Evolutionary conservation across 768 basidiomycete species (phyloP), one percentile per base, ranked within the genome.

Genomic region (Rhizopogon vulgaris): DNA sequence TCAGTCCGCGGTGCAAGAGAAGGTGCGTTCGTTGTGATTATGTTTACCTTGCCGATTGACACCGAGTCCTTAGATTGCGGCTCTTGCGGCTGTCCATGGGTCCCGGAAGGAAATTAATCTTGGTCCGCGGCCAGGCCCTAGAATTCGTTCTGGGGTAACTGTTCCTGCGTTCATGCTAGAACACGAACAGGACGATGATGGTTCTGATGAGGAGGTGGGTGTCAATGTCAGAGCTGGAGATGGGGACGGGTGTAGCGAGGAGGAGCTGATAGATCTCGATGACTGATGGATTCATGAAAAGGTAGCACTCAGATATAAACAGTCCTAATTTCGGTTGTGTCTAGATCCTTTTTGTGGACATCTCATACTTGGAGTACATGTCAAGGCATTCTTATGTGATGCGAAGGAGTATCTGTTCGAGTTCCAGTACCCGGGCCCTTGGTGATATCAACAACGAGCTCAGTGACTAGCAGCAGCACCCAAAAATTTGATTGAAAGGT

Each of bases 51-150:
- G 4, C 4, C 34, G 18, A 30, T 51, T 3, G 32, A 46, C 14
- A 1, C 43, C 52, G 0, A 53, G 25, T 15, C 38, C 39, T 54
- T 52, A 89, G 87, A 57, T 88, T 45, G 76, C 79, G 28, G 73
- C 72, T 0, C 69, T 90, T 38, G 78, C 80, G 7, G 73, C 76
- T 0, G 58, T 80, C 1, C 82, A 80, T 28, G 62, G 67, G 4
- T 72, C 73, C n/a, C 73, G 77, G 45, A 79, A 71, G 61, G 72
- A 73, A 11, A 78, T 87, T 14, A 64, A 69, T 10, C 76, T 90
- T n/a, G 79, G 78, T 12, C 83, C 83, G 4, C 70, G 78, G 46
- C 82, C 84, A 15, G 86, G 88, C 9, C 73, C 76, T 17, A 80
- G 75, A 51, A 74, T 85, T 49, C 78, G 77, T n/a, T 84, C 83